Conservation (phyloP, 768 basidiomycete species). For the Lactarius quietus region DNA sequence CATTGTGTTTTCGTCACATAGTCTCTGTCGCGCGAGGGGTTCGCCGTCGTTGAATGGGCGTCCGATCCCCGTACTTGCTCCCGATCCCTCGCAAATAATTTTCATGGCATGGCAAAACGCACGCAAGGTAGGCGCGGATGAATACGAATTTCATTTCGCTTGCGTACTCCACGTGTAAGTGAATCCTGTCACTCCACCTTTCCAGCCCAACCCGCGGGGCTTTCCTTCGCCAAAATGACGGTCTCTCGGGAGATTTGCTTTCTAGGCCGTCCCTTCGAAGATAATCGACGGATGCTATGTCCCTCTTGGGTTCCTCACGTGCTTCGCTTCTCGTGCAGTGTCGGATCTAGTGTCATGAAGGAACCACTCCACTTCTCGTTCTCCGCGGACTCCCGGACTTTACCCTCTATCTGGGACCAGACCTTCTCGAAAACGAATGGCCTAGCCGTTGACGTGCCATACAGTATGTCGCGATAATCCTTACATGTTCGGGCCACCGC, state of each 20-base stretch:
- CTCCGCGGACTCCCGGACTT: constrained; percentile 22
- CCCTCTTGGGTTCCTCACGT: constrained; percentile 13
- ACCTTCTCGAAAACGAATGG: constrained; percentile 11
- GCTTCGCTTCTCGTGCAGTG: constrained; percentile 20
- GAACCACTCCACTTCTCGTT: constrained; percentile 1
- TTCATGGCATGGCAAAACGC: constrained; percentile 20
- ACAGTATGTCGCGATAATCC: constrained; percentile 1
- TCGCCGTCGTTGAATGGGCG: constrained; percentile 13
- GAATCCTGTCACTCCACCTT: constrained; percentile 9
- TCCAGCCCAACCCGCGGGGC: constrained; percentile 16
- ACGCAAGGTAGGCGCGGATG: constrained; percentile 8
- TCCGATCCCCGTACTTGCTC: constrained; percentile 9
- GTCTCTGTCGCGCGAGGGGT: constrained; percentile 3
- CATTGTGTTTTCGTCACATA: not conserved
- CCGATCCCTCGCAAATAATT: constrained; percentile 10
- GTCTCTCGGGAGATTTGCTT: constrained; percentile 23
- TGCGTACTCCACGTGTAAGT: constrained; percentile 13
- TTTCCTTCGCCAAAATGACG: constrained; percentile 11
- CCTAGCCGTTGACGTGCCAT: constrained; percentile 9
- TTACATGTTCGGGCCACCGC: not conserved
- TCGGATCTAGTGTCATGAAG: constrained; percentile 10
- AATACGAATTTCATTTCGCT: constrained; percentile 19
- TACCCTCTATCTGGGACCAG: constrained; percentile 7
- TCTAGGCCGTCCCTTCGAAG: constrained; percentile 15
- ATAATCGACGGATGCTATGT: constrained; percentile 18